These are phyloP conservation scores for Epichloe gansuensis DNA, from an alignment of 2,329 filamentous ascomycete genomes.

Conservation along the genomic window DNA sequence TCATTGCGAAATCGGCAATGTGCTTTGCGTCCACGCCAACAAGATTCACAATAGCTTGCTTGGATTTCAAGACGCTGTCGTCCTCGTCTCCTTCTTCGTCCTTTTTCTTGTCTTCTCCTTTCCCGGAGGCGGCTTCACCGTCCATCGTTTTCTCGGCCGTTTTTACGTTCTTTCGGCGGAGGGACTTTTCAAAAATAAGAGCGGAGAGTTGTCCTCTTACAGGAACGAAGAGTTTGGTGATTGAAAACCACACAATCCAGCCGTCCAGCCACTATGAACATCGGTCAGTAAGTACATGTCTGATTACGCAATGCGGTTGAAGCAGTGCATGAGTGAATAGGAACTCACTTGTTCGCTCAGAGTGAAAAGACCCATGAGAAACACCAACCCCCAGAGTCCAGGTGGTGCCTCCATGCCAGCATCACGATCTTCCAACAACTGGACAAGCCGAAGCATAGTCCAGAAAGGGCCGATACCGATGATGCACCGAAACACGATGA, in stretches of 20 bases:
- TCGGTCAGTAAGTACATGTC: conserved; percentile 5
- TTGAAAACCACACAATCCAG: conserved; percentile 55
- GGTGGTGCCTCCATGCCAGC: conserved; percentile 31
- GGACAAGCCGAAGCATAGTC: conserved; percentile 52
- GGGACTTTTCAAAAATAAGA: conserved; percentile 63
- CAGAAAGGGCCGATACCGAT: conserved; percentile 60
- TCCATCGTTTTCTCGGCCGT: conserved; percentile 37
- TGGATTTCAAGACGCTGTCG: conserved; percentile 36
- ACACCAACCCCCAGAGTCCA: conserved; percentile 55
- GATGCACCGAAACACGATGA: conserved; percentile 41
- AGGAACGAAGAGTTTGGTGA: conserved; percentile 48
- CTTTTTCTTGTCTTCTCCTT: conserved; percentile 23
- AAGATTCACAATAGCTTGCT: conserved; percentile 63
- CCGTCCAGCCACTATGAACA: conserved; percentile 42
- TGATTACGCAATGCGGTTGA: background rate
- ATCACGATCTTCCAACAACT: conserved; percentile 44
- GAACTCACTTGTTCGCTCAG: conserved; percentile 33
- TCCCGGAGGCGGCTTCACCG: conserved; percentile 13
- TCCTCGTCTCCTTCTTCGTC: conserved; percentile 37
- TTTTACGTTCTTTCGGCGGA: conserved; percentile 67
- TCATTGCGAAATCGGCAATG: conserved; percentile 54
- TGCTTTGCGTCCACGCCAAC: conserved; percentile 64
- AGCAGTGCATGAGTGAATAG: background rate
- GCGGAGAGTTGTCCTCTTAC: conserved; percentile 57
- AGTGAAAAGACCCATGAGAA: conserved; percentile 48